Percentiles rank a stretch among this genome's conserved stretches.
Evolutionary conservation across 768 basidiomycete genomes (phyloP).

Genomic region (Boletellus sp.): DNA sequence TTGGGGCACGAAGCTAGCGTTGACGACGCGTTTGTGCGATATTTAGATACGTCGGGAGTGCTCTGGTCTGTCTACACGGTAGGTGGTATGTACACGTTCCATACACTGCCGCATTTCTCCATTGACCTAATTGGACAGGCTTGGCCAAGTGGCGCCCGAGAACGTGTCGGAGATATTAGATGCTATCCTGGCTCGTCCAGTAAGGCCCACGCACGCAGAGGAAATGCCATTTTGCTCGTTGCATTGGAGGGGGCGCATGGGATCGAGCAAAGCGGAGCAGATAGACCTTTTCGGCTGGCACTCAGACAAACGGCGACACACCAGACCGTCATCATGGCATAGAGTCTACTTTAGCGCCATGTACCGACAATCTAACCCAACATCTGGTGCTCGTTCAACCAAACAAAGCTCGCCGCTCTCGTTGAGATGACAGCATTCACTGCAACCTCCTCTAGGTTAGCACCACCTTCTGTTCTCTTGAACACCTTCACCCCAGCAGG

Average conservation of each 20-base stretch:
- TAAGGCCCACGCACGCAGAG: slow-evolving; percentile 24
- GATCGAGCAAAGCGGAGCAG: slow-evolving; percentile 57
- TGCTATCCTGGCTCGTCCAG: slow-evolving; percentile 34
- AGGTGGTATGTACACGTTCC: slow-evolving; percentile 52
- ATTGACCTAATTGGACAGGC: slow-evolving; percentile 37
- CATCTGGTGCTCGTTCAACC: slow-evolving; percentile 11
- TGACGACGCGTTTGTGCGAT: neutral
- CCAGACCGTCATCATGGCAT: neutral
- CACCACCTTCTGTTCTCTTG: slow-evolving; percentile 51
- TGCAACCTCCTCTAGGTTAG: slow-evolving; percentile 48
- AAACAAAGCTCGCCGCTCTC: slow-evolving; percentile 52
- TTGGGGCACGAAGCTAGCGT: neutral
- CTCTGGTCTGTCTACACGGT: slow-evolving; percentile 65
- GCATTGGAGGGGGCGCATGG: slow-evolving; percentile 75
- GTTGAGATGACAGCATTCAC: slow-evolving; percentile 51
- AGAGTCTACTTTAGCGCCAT: neutral
- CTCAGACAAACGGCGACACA: neutral
- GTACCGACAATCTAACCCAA: neutral
- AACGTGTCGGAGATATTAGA: slow-evolving; percentile 56
- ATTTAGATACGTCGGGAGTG: slow-evolving; percentile 62
- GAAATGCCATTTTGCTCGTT: slow-evolving; percentile 39
- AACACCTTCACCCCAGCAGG: slow-evolving; percentile 55
- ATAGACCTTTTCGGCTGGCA: slow-evolving; percentile 31
- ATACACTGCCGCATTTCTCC: neutral
- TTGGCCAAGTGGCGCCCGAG: slow-evolving; percentile 55